phyloP scores from a whole-genome alignment of 2,329 filamentous ascomycete species.

The Neurospora crassa region DNA sequence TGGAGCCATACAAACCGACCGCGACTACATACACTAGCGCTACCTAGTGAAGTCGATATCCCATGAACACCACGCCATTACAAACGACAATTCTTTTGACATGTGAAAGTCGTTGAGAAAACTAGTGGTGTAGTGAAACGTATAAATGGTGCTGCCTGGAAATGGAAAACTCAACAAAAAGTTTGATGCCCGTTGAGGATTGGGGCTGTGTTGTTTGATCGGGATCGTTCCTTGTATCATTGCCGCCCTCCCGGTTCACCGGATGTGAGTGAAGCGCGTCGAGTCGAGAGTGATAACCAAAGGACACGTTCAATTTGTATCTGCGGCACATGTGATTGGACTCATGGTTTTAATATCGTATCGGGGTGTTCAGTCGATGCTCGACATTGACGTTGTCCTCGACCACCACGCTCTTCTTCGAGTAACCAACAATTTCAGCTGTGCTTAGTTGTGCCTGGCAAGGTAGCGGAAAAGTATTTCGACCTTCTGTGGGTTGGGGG shows the following conservation, averaged over 20 bases:
- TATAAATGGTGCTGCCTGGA: background rate
- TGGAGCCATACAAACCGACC: background rate
- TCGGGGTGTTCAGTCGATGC: too few species aligned
- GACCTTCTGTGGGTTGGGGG: background rate
- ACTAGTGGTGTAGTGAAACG: background rate
- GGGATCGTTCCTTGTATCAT: background rate
- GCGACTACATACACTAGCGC: too few species aligned
- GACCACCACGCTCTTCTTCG: background rate
- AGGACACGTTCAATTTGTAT: background rate
- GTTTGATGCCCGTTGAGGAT: background rate
- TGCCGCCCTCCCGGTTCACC: background rate
- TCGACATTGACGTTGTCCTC: too few species aligned
- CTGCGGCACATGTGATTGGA: background rate
- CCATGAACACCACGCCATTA: background rate
- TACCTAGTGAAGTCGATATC: too few species aligned
- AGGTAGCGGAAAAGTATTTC: background rate
- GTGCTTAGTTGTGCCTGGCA: background rate
- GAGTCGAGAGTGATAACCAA: background rate
- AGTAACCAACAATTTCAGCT: background rate
- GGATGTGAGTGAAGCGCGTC: background rate
- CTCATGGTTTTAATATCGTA: too few species aligned
- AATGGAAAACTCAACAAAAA: background rate
- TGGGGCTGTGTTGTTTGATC: background rate
- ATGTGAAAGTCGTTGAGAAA: background rate
- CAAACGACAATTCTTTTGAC: background rate